Evolutionary conservation across 164 flowering plant genomes (phyloP).

Genomic region (Nymphaea thermarum): DNA sequence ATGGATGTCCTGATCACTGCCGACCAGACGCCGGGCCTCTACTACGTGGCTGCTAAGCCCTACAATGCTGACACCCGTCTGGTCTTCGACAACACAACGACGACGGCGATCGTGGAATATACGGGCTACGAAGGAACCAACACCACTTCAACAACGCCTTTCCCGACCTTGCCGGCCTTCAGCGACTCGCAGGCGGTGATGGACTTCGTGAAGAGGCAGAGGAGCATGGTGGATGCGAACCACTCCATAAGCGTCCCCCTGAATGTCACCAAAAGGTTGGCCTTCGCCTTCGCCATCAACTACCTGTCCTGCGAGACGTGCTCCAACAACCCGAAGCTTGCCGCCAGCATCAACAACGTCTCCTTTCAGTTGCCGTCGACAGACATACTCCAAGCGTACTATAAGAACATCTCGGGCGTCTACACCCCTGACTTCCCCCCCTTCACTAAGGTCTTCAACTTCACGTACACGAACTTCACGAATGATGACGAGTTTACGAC

Average conservation of each 20-base stretch:
- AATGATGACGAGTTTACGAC: not conserved
- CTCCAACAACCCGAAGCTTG: slow-evolving; percentile 6
- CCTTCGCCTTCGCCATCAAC: slow-evolving; percentile 2
- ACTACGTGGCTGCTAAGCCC: slow-evolving; percentile 20
- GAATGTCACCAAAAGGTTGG: not conserved
- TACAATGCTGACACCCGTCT: slow-evolving; percentile 8
- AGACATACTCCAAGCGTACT: slow-evolving; percentile 11
- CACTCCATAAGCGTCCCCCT: slow-evolving; percentile 20
- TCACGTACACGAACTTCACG: slow-evolving; percentile 6
- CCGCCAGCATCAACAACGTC: slow-evolving; percentile 15
- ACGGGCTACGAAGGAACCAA: slow-evolving; percentile 1
- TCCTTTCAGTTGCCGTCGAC: slow-evolving; percentile 6
- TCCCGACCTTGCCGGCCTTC: slow-evolving; percentile 3
- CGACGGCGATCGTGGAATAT: slow-evolving; percentile 20
- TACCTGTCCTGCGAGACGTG: slow-evolving; percentile 6
- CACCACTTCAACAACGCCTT: not conserved
- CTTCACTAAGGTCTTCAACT: not conserved
- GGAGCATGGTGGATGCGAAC: slow-evolving; percentile 10
- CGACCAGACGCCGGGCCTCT: slow-evolving; percentile 8
- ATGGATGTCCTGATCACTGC: slow-evolving; percentile 17
- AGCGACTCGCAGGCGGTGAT: slow-evolving; percentile 9
- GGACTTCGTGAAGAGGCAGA: slow-evolving; percentile 2
- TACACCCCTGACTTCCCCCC: slow-evolving; percentile 9
- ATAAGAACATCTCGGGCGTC: slow-evolving; percentile 2
- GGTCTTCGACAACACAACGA: slow-evolving; percentile 13